Evolutionary conservation across 352 stramenopile species (phyloP).

Genomic region (Phytopythium aichiense): DNA sequence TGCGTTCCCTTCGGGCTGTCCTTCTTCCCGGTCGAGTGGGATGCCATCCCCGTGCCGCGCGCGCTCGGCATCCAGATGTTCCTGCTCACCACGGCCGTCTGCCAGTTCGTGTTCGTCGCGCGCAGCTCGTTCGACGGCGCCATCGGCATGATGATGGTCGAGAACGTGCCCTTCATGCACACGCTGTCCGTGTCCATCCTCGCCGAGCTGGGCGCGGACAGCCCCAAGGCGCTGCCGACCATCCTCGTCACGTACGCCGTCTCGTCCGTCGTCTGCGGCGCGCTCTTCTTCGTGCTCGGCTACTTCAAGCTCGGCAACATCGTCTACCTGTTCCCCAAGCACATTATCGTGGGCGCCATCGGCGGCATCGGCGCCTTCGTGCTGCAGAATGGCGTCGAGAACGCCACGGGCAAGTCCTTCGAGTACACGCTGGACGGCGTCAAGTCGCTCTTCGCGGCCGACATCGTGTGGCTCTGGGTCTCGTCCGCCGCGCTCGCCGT

Average conservation of each 20-base stretch:
- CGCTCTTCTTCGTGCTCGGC: slow-evolving; percentile 88
- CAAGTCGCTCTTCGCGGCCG: slow-evolving; percentile 36
- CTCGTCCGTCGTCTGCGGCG: slow-evolving; percentile 84
- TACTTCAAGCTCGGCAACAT: slow-evolving; percentile 88
- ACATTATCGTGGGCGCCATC: slow-evolving; percentile 94
- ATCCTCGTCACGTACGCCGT: slow-evolving; percentile 91
- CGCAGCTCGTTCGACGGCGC: slow-evolving; percentile 72
- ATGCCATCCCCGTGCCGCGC: slow-evolving; percentile 67
- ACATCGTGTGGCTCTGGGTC: slow-evolving; percentile 71
- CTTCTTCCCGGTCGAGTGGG: slow-evolving; percentile 82
- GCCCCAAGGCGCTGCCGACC: slow-evolving; percentile 79
- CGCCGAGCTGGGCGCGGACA: slow-evolving; percentile 69
- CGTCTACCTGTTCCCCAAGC: slow-evolving; percentile 93
- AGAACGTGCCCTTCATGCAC: slow-evolving; percentile 96
- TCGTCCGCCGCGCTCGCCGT: slow-evolving; percentile 50
- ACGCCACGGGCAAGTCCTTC: slow-evolving; percentile 69
- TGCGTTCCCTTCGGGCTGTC: slow-evolving; percentile 81
- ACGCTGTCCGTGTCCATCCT: slow-evolving; percentile 85
- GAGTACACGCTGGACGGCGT: slow-evolving; percentile 51
- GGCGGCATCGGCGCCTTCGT: slow-evolving; percentile 91
- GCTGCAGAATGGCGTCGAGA: slow-evolving; percentile 81
- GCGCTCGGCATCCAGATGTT: slow-evolving; percentile 84
- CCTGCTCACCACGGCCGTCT: slow-evolving; percentile 71
- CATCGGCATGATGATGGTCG: slow-evolving; percentile 92
- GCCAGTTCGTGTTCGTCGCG: slow-evolving; percentile 76